These are phyloP conservation scores for Coccinonectria pachysandricola DNA, from an alignment of 2,329 filamentous ascomycete genomes.

Conservation along the genomic window DNA sequence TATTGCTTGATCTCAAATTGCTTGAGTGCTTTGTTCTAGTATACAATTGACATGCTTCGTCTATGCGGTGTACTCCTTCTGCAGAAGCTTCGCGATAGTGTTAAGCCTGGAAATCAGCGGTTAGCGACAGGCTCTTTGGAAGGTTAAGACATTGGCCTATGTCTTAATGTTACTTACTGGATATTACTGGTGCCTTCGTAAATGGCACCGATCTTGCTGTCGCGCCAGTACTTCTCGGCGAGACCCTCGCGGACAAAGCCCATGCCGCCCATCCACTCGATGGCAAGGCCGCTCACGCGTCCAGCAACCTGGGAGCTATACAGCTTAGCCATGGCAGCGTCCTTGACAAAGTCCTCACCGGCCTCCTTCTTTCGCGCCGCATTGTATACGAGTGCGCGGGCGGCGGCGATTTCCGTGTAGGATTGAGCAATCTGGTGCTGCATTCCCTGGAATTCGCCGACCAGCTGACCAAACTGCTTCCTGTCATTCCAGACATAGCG, in stretches of 20 bases:
- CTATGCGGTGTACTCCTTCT: constrained; percentile 48
- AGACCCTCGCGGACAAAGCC: constrained; percentile 93
- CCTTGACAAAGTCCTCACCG: constrained; percentile 85
- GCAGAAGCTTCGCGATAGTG: constrained; percentile 52
- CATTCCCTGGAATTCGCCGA: constrained; percentile 98
- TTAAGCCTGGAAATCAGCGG: too few species aligned
- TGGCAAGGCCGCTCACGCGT: constrained; percentile 70
- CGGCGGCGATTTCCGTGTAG: constrained; percentile 86
- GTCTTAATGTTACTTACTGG: constrained; percentile 37
- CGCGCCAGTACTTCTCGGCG: constrained; percentile 95
- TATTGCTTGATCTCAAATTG: constrained; percentile 5
- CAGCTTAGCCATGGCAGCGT: constrained; percentile 97
- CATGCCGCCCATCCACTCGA: constrained; percentile 99
- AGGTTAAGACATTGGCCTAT: constrained; percentile 8
- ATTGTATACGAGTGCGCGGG: constrained; percentile 88
- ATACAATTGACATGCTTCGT: constrained; percentile 2
- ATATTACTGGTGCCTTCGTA: constrained; percentile 87
- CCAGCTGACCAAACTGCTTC: constrained; percentile 86
- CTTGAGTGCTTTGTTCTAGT: constrained; percentile 5
- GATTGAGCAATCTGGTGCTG: constrained; percentile 97
- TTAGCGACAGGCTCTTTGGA: too few species aligned
- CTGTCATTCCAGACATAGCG: constrained; percentile 96
- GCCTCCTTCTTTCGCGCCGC: constrained; percentile 97
- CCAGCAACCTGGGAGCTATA: constrained; percentile 89
- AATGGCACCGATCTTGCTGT: constrained; percentile 97